phyloP scores from a whole-genome alignment of 2,329 filamentous ascomycete genomes.

The Xylariaceae sp. region DNA sequence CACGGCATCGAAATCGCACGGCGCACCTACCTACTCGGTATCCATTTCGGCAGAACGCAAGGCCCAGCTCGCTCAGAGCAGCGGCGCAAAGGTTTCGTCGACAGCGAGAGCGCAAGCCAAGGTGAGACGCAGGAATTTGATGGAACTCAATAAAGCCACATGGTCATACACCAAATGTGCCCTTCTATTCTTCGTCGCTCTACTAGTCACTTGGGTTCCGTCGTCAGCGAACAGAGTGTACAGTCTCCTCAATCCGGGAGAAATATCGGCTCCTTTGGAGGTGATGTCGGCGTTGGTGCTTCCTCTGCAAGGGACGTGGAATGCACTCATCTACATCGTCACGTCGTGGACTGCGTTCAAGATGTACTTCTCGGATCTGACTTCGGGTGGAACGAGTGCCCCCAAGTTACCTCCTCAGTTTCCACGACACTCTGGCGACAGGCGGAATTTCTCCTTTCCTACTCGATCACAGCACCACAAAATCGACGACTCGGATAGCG shows the following conservation, averaged over 20 bases:
- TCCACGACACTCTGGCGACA: slow-evolving; percentile 11
- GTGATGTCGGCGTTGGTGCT: slow-evolving; percentile 72
- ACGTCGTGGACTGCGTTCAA: slow-evolving; percentile 67
- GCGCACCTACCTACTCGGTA: slow-evolving; percentile 44
- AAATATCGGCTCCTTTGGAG: slow-evolving; percentile 58
- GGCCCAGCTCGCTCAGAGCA: slow-evolving; percentile 22
- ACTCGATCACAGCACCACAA: slow-evolving; percentile 31
- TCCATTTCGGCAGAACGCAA: slow-evolving; percentile 43
- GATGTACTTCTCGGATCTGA: slow-evolving; percentile 41
- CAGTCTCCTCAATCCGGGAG: slow-evolving; percentile 56
- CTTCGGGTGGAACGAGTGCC: slow-evolving; percentile 23
- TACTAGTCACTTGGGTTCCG: slow-evolving; percentile 73
- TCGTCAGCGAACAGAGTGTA: slow-evolving; percentile 77
- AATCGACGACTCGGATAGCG: slow-evolving; percentile 49
- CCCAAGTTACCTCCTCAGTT: slow-evolving; percentile 20
- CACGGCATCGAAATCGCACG: slow-evolving; percentile 8
- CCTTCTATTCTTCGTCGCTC: slow-evolving; percentile 67
- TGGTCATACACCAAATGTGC: slow-evolving; percentile 71
- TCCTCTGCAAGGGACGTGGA: slow-evolving; percentile 83
- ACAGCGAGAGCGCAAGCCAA: slow-evolving; percentile 14
- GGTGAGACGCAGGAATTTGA: slow-evolving; percentile 32
- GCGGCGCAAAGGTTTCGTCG: background rate
- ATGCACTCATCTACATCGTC: slow-evolving; percentile 71
- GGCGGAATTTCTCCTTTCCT: slow-evolving; percentile 33
- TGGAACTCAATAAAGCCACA: slow-evolving; percentile 60